Evolutionary conservation across 1,139 yeast species (phyloP).

Genomic region (Blastobotrys petasosporus): DNA sequence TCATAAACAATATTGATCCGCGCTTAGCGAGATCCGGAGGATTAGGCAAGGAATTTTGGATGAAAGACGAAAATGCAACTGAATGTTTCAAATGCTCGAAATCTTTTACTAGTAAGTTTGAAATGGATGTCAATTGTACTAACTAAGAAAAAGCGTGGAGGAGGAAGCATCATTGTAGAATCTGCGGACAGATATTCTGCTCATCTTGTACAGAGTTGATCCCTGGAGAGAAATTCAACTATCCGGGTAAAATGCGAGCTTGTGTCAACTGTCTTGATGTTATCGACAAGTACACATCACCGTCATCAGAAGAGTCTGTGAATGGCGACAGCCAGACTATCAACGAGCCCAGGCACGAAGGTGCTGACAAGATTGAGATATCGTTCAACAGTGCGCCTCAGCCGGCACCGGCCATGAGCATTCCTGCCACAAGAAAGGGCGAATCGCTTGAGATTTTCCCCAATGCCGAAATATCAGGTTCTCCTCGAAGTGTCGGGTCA

Average conservation of each 20-base stretch:
- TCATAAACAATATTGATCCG: constrained; percentile 19
- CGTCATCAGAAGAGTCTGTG: constrained; percentile 14
- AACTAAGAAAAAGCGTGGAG: constrained; percentile 45
- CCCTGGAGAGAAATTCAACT: constrained; percentile 66
- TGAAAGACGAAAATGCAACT: constrained; percentile 81
- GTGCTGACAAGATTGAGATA: constrained; percentile 17
- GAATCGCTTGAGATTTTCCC: constrained; percentile 72
- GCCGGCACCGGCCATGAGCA: constrained; percentile 74
- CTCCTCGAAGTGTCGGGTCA: too few species aligned
- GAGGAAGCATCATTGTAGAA: constrained; percentile 89
- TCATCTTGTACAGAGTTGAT: constrained; percentile 76
- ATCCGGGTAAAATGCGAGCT: constrained; percentile 67
- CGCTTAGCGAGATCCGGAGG: constrained; percentile 23
- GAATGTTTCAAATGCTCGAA: constrained; percentile 76
- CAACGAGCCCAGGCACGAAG: constrained; percentile 17
- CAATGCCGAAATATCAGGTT: background rate
- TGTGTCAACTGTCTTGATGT: constrained; percentile 71
- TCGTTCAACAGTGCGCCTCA: constrained; percentile 39
- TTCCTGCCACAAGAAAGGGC: constrained; percentile 75
- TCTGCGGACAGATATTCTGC: constrained; percentile 95
- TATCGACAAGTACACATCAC: constrained; percentile 44
- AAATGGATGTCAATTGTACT: constrained; percentile 1
- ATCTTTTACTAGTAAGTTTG: constrained; percentile 47
- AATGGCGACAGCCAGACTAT: constrained; percentile 1
- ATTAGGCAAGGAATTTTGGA: constrained; percentile 65